Evolutionary conservation across 495 filamentous ascomycete species (phyloP), one percentile per base, ranked within the genome.

Genomic region (Daldinia caldariorum): DNA sequence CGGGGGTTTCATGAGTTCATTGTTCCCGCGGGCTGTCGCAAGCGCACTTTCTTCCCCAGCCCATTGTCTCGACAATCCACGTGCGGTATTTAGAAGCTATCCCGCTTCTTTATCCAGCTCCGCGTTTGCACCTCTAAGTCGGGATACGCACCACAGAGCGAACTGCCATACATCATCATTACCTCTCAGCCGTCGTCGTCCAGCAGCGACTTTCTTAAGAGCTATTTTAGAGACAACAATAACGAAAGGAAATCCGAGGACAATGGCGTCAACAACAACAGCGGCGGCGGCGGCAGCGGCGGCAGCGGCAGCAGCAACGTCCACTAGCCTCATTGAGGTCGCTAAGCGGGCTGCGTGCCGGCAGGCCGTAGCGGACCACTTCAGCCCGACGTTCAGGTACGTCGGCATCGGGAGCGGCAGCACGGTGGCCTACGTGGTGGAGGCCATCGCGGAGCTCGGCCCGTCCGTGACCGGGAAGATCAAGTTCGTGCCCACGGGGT

Each of bases 331-430:
- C 12, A 75, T 97, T 76, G 96, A 99, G 82, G 81, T 82, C 12
- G 90, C 95, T 59, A 99, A 99, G 83, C 88, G 89, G 58, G 86
- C 86, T 14, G 95, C 95, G 72, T 94, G 94, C 54, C 87, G 83
- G 78, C 87, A 89, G 63, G 96, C 95, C 59, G 94, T 99, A 18
- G 81, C 85, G 10, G 93, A 95, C 65, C 88, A 98, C 84, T 94
- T 97, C 80, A 83, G 86, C 47, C 82, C 89, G 54, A 72, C 84
- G 58, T 90, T 89, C 75, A 87, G 84, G 59, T 91, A 89, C 77
- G 87, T 98, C 70, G 95, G 95, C 70, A 98, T 99, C 79, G 95
- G 95, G 60, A 94, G 90, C 62, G 95, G 95, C 63, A 93, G 89
- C 58, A 99, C 95, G 1, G 93, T 99, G 37, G 89, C 96, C 72